Evolutionary conservation across 169 alveolate species (phyloP), one percentile per base, ranked within the genome.

Genomic region (Plasmodium blacklocki): DNA sequence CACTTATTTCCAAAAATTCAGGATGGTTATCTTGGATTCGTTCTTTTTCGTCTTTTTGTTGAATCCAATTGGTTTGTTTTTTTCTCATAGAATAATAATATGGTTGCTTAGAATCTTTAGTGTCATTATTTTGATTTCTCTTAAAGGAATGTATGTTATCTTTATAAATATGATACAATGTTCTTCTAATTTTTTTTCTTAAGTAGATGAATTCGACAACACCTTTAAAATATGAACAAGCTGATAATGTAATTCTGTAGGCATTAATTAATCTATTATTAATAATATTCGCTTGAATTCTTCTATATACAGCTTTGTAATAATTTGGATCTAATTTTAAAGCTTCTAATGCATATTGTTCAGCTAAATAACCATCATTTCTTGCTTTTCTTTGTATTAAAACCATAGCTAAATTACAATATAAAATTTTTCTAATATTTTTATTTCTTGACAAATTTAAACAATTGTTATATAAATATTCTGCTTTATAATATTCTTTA

Each of bases 341-440:
- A 23, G 85, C 85, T 72, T 72, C 85, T 26, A 72, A 15, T 2
- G 85, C 66, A 72, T 72, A 72, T 6, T 14, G 32, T 32, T 72
- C 85, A 52, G 85, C 85, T 50, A 72, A 39, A 29, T 72, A 72
- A 21, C 70, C 85, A 56, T 72, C 85, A 72, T 72, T 72, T 72
- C 56, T 72, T 12, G 85, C 85, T 15, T 32, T 72, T 56, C 85
- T 52, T 56, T 72, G 70, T 56, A 72, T 50, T 29, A 72, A 29
- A 3, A 67, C 56, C n/a, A 72, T 54, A 14, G 85, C 85, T 52
- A 72, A 58, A 26, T 72, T 72, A 52, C 85, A 72, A 29, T 72
- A 72, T 8, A 72, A 47, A 14, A 72, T 67, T 56, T 72, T 72
- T 56, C 43, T 72, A 21, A 72, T 72, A 23, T 72, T 67, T 72